Evolutionary conservation across 441 rosid genomes (phyloP), one percentile per base, ranked within the genome.

Genomic region (Gossypium lobatum): DNA sequence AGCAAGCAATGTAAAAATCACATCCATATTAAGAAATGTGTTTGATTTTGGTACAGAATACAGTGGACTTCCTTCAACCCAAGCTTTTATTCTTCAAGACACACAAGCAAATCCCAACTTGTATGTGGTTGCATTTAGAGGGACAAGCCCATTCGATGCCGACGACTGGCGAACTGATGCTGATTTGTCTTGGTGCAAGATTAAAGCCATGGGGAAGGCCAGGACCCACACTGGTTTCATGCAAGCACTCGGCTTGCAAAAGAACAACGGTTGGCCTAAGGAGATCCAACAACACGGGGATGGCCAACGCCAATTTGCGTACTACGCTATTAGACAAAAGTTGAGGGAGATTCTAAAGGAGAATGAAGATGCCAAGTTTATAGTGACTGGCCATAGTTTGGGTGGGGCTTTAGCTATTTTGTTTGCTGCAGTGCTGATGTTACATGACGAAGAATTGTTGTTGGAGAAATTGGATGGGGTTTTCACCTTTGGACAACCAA

Each of bases 401-500:
- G 98, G 97, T 2, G 99, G 86, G 11, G 92, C 97, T 23, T 45
- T 92, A 70, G 95, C 97, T 6, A 81, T 88, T 4, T 53, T 92
- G 68, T 90, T 89, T 72, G 78, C 76, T 21, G 79, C 85, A 23
- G 80, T 91, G 55, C 75, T 95, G 5, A 80, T 76, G 14, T 58
- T 91, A 39, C 93, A 95, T 17, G 80, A 75, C 0, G 97, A 95
- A 78, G 70, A 59, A 13, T 4, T 37, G 77, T 64, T 91, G 74
- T 31, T 90, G 76, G 81, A 83, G 13, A 88, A 80, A 79, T 70
- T 95, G 65, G 93, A 89, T 57, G 95, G 91, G 2, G 93, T 91
- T 45, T 89, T 86, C 83, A 89, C 97, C 1, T 91, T 88, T 73
- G 99, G 99, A 48, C 96, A 93, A 77, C 99, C 99, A 2, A 85